Percentiles rank a stretch among this genome's conserved stretches.
These are phyloP conservation scores for Saxophila tyrrhenica DNA, from an alignment of 495 filamentous ascomycete species.

Conservation along the genomic window DNA sequence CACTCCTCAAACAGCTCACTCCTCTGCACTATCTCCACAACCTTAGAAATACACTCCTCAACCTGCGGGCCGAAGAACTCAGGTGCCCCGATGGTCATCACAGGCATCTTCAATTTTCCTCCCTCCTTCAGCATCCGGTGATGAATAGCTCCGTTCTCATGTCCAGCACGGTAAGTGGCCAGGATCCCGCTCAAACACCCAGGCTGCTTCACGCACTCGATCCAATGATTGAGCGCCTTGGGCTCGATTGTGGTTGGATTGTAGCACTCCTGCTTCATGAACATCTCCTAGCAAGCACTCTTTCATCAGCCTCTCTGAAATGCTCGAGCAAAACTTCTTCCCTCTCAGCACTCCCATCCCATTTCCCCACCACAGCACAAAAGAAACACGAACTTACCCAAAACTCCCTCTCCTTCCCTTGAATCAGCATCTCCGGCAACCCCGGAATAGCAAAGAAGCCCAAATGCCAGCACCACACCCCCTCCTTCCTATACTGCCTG, in stretches of 20 bases:
- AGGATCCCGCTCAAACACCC: slow-evolving; percentile 8
- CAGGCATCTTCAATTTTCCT: slow-evolving; percentile 5
- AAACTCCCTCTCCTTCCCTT: slow-evolving; percentile 9
- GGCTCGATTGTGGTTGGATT: slow-evolving; percentile 7
- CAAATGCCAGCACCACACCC: slow-evolving; percentile 14
- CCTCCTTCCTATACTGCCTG: slow-evolving; percentile 6
- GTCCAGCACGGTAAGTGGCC: slow-evolving; percentile 8
- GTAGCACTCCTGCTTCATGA: slow-evolving; percentile 15
- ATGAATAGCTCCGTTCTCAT: slow-evolving; percentile 6
- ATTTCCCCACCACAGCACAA: too few relatives aligned
- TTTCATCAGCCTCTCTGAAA: background rate
- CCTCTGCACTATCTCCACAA: slow-evolving; percentile 3
- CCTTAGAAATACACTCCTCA: background rate
- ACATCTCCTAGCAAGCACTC: background rate
- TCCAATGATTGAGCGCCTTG: slow-evolving; percentile 9
- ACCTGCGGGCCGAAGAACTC: slow-evolving; percentile 13
- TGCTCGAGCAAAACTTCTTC: too few relatives aligned
- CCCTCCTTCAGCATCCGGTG: slow-evolving; percentile 1
- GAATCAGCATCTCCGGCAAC: slow-evolving; percentile 15
- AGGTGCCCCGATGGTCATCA: slow-evolving; percentile 13
- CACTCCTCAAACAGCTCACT: slow-evolving; percentile 10
- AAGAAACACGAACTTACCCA: slow-evolving; percentile 1
- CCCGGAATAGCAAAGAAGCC: slow-evolving; percentile 11
- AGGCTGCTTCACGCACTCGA: slow-evolving; percentile 14
- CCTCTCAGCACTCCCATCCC: background rate